Conservation (phyloP, 2,329 filamentous ascomycete species). For the Lachnellula subtilissima region DNA sequence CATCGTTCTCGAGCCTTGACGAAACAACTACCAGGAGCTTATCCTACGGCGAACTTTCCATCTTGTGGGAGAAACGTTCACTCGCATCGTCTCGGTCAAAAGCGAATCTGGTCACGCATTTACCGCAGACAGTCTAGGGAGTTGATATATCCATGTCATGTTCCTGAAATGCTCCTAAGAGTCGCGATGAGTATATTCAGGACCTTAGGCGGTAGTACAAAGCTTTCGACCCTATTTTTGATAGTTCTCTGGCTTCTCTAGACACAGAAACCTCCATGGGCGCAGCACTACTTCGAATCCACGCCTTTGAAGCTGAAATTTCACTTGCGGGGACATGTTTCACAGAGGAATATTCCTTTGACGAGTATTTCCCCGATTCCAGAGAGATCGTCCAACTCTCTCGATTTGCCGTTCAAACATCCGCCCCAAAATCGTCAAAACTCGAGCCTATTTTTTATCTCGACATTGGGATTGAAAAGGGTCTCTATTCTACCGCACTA, state of each 20-base stretch:
- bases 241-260: neutral
- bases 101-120: constrained; percentile 5
- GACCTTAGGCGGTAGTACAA: constrained; percentile 6
- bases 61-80: constrained; percentile 9
- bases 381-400: constrained; percentile 50
- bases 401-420: constrained; percentile 43
- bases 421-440: neutral
- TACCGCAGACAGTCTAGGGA: constrained; percentile 7
- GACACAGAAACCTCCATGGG: neutral
- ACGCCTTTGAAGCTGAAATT: constrained; percentile 6
- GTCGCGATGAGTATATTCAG: constrained; percentile 1
- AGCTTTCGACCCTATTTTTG: constrained; percentile 4
- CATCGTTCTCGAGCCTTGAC: constrained; percentile 3
- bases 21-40: constrained; percentile 13
- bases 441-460: constrained; percentile 5
- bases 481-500: constrained; percentile 1
- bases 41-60: constrained; percentile 11
- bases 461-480: neutral
- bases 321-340: constrained; percentile 37
- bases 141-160: constrained; percentile 6
- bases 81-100: constrained; percentile 7
- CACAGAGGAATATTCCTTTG: constrained; percentile 51
- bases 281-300: constrained; percentile 7
- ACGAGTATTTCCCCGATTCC: constrained; percentile 47
- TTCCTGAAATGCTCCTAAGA: constrained; percentile 1